phyloP scores from a whole-genome alignment of 1,139 yeast species.

The Nadsonia starkeyi-henricii region DNA sequence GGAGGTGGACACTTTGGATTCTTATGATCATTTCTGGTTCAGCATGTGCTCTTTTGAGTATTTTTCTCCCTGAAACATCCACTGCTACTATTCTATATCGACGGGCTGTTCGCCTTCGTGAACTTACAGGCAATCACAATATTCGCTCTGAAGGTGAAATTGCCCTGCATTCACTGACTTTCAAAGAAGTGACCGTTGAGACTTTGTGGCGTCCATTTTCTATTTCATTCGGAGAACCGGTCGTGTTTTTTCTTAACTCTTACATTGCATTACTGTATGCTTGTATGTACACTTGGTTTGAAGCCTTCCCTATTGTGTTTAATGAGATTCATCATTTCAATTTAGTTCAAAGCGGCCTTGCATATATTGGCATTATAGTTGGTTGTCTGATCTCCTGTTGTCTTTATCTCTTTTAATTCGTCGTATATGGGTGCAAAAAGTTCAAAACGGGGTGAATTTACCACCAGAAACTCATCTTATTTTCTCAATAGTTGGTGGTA shows the following conservation, averaged over 20 bases:
- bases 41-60: constrained; percentile 10
- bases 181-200: constrained; percentile 19
- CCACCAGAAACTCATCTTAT: constrained; percentile 25
- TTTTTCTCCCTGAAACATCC: constrained; percentile 17
- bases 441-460: constrained; percentile 20
- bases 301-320: constrained; percentile 46
- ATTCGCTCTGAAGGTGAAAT: constrained; percentile 15
- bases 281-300: constrained; percentile 42
- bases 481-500: constrained; percentile 35
- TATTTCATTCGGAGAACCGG: constrained; percentile 23
- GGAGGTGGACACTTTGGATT: constrained; percentile 76
- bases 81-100: constrained; percentile 12
- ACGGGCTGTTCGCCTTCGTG: constrained; percentile 17
- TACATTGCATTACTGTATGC: constrained; percentile 42
- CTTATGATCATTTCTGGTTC: constrained; percentile 58
- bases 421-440: neutral
- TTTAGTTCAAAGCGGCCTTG: constrained; percentile 32
- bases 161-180: constrained; percentile 1
- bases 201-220: constrained; percentile 34
- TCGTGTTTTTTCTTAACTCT: constrained; percentile 23
- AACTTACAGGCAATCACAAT: constrained; percentile 11
- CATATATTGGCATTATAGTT: constrained; percentile 31
- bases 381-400: constrained; percentile 26
- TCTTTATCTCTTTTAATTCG: constrained; percentile 5
- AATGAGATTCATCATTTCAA: constrained; percentile 32